These are phyloP conservation scores for Plasmodium vivax DNA, from an alignment of 169 alveolate species.

Conservation along the genomic window DNA sequence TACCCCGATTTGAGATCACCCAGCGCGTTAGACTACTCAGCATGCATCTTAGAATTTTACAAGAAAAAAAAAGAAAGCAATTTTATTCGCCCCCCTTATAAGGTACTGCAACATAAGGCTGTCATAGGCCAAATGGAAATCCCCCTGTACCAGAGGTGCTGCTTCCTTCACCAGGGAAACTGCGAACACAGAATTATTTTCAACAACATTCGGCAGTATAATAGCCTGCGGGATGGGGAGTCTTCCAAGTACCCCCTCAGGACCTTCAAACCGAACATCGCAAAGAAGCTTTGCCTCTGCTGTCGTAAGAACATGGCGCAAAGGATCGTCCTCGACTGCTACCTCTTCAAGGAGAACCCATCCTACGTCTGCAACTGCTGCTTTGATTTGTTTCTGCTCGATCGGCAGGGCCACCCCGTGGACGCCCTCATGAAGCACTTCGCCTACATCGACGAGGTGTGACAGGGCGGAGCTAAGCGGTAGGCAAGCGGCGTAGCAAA, in stretches of 20 bases:
- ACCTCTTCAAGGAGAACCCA: constrained; percentile 86
- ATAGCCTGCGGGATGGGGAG: constrained; percentile 45
- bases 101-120: constrained; percentile 80
- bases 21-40: constrained; percentile 78
- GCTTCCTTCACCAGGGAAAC: constrained; percentile 88
- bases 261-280: constrained; percentile 81
- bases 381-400: constrained; percentile 75
- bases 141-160: constrained; percentile 83
- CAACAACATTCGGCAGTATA: constrained; percentile 78
- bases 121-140: constrained; percentile 78
- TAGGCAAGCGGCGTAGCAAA: not conserved
- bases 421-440: constrained; percentile 53
- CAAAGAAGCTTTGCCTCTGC: constrained; percentile 79
- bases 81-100: constrained; percentile 75
- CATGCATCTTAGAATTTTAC: constrained; percentile 47
- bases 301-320: constrained; percentile 82
- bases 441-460: constrained; percentile 68
- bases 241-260: constrained; percentile 85
- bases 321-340: constrained; percentile 82
- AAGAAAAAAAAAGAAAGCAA: constrained; percentile 43
- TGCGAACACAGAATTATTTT: constrained; percentile 89
- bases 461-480: not conserved
- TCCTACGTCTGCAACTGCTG: constrained; percentile 85
- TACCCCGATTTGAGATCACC: constrained; percentile 82
- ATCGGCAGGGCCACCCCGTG: constrained; percentile 52